These are phyloP conservation scores for Verbascum thapsus DNA, from an alignment of 257 asterid genomes.

Conservation along the genomic window DNA sequence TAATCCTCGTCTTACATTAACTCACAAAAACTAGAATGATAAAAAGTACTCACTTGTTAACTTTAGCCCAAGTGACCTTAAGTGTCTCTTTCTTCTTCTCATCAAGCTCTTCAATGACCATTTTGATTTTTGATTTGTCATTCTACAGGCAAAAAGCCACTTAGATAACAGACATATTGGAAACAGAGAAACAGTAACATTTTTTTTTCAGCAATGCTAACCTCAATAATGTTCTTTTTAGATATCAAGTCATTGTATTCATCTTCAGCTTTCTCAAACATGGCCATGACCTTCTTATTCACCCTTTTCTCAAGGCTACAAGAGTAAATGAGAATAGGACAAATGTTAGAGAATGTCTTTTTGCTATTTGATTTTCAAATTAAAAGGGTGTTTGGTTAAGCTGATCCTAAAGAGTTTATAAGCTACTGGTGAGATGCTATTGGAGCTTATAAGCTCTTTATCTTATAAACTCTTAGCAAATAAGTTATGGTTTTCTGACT, in stretches of 20 bases:
- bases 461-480: too few relatives aligned
- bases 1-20: neutral
- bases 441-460: too few relatives aligned
- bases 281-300: slow-evolving; percentile 93
- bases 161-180: slow-evolving; percentile 32
- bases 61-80: slow-evolving; percentile 93
- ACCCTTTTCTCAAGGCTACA: slow-evolving; percentile 96
- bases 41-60: slow-evolving; percentile 64
- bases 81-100: slow-evolving; percentile 97
- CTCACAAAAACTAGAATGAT: slow-evolving; percentile 16
- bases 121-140: slow-evolving; percentile 90
- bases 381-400: too few relatives aligned
- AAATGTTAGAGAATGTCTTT: slow-evolving; percentile 20
- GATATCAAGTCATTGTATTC: slow-evolving; percentile 90
- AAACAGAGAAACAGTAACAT: slow-evolving; percentile 6
- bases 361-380: slow-evolving; percentile 16
- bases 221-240: slow-evolving; percentile 95
- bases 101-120: slow-evolving; percentile 97
- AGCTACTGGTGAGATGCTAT: too few relatives aligned
- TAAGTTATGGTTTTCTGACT: too few relatives aligned
- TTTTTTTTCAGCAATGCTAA: slow-evolving; percentile 36
- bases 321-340: slow-evolving; percentile 28
- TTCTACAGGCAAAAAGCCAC: slow-evolving; percentile 48
- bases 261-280: slow-evolving; percentile 99
- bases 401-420: too few relatives aligned